phyloP scores from a whole-genome alignment of 108 stramenopile species.

The Pinguiococcus pyrenoidosus region DNA sequence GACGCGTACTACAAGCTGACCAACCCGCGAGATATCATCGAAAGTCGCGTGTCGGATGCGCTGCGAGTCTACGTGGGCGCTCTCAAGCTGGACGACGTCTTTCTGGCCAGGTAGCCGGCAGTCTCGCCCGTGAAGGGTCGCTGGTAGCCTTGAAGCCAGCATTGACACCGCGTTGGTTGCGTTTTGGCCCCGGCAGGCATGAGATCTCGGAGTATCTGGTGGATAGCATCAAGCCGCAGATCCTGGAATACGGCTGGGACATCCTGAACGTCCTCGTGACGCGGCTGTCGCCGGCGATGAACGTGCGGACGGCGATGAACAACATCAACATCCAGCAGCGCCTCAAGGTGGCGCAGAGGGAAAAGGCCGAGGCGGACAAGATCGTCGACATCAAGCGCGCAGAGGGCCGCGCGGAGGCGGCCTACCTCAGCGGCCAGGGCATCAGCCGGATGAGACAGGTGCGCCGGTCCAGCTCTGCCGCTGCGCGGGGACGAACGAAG shows the following conservation, averaged over 20 bases:
- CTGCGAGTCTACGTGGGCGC: not conserved
- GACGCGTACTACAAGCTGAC: not conserved
- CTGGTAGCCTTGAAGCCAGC: too few relatives aligned
- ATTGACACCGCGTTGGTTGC: too few relatives aligned
- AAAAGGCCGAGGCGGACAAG: not conserved
- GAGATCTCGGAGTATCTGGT: not conserved
- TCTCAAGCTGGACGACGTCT: not conserved
- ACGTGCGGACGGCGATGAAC: not conserved
- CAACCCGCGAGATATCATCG: not conserved
- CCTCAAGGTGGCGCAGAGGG: not conserved
- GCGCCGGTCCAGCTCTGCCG: too few relatives aligned
- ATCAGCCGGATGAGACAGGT: not conserved
- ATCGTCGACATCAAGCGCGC: not conserved
- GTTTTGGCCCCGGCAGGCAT: not conserved
- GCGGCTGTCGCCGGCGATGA: not conserved
- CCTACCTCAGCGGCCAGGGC: not conserved
- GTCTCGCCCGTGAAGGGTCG: too few relatives aligned
- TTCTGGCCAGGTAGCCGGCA: too few relatives aligned
- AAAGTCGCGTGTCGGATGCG: not conserved
- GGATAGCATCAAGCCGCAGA: not conserved
- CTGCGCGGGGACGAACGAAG: too few relatives aligned
- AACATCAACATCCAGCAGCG: not conserved
- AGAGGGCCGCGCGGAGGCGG: not conserved
- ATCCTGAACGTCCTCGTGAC: not conserved
- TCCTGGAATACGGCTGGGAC: not conserved